These are phyloP conservation scores for Botryobasidium botryosum DNA, from an alignment of 768 basidiomycete species.

Conservation along the genomic window DNA sequence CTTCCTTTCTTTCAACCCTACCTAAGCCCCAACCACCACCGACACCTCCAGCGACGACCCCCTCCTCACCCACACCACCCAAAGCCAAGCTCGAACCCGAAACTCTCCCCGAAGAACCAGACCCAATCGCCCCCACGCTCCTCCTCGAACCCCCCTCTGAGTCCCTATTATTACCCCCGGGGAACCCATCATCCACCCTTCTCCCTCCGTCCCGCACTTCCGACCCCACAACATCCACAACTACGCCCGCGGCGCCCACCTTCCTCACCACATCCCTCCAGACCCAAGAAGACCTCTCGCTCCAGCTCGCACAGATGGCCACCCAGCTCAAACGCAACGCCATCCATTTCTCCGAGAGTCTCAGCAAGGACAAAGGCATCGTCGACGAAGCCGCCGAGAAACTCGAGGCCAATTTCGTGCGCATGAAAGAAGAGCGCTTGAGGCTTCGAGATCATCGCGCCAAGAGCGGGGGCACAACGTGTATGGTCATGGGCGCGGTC, in stretches of 20 bases:
- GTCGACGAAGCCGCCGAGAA: constrained; percentile 51
- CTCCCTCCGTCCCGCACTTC: constrained; percentile 7
- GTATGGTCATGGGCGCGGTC: constrained; percentile 46
- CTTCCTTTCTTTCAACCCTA: no score
- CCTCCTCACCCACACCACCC: background rate
- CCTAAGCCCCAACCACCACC: no score
- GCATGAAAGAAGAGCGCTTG: constrained; percentile 50
- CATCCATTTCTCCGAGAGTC: constrained; percentile 50
- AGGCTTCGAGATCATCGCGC: constrained; percentile 43
- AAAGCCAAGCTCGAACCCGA: background rate
- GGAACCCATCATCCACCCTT: background rate
- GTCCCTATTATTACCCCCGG: background rate
- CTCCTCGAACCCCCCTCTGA: background rate
- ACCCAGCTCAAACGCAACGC: constrained; percentile 74
- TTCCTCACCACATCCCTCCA: constrained; percentile 35
- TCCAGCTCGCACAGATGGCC: constrained; percentile 71
- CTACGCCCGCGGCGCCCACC: constrained; percentile 20
- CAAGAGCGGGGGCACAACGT: constrained; percentile 56
- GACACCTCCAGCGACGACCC: background rate
- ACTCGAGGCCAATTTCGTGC: constrained; percentile 52
- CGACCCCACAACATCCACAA: constrained; percentile 18
- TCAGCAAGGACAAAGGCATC: constrained; percentile 60
- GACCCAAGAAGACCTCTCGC: constrained; percentile 52
- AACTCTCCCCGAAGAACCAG: background rate
- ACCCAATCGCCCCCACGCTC: background rate